Base-by-base conservation (phyloP, 192 early-diverging fungal species). In the Rhizoclosmatium globosum region DNA sequence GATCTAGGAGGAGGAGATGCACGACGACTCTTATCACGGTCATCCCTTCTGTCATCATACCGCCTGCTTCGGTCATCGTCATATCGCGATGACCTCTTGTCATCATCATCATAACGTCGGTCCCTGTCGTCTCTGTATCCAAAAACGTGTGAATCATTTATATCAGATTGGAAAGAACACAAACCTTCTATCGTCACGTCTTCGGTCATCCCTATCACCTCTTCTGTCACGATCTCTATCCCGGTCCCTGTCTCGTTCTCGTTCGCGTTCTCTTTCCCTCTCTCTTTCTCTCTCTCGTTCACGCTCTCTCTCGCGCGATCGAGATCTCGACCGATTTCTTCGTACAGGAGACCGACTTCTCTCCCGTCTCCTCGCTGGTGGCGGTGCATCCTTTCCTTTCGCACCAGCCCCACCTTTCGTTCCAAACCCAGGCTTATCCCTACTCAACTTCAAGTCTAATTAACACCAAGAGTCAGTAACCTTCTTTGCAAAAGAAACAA, bases 371-470 rank as follows among this genome's bases (percentile, higher is more conserved):
- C 21, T 19, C 45, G 45, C 17, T 48, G 19, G 11, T 48, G 58
- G 31, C 78, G 42, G 44, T 71, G 47, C 64, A 48, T 57, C 21
- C 43, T 39, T 21, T 60, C 60, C n/a, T 74, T 43, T 58, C 42
- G 31, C 58, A 23, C 31, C n/a, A 43, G 13, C 39, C 17, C 64
- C 38, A 38, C 31, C 31, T 31, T n/a, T 56, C 53, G 43, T 19
- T 2, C 65, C 47, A 39, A 43, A 42, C 3, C 21, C 31, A 42
- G 76, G 64, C 43, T 83, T 83, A 38, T 86, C 83, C 23, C 81
- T 60, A 0, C 83, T 84, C 23, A 86, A 45, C 61, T 86, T 86
- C 74, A 86, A 66, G 50, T 86, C 85, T 86, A 68, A 44, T 46
- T 15, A 79, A 57, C 0, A 43, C 38, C 69, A 59, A 48, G 60